A percentile compares a stretch with the other conserved stretches of the same genome.
Evolutionary conservation across 2,329 filamentous ascomycete genomes (phyloP).

Genomic region (Cercospora janseana): DNA sequence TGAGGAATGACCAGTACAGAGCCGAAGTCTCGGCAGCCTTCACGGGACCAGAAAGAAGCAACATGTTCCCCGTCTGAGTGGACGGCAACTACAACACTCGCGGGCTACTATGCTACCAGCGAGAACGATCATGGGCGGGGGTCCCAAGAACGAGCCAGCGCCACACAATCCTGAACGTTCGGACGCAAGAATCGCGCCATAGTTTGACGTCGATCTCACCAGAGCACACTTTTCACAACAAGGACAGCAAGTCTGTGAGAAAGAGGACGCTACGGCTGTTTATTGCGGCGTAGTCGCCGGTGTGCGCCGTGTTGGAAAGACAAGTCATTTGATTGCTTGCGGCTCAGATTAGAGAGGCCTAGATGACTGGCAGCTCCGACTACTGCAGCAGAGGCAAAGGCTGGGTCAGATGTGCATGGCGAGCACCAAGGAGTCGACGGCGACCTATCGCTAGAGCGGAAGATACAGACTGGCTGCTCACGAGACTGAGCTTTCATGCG

Average conservation of each 20-base stretch:
- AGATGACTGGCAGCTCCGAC: slow-evolving; percentile 1
- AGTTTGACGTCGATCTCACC: slow-evolving; percentile 16
- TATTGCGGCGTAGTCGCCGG: slow-evolving; percentile 13
- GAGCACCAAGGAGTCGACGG: slow-evolving; percentile 16
- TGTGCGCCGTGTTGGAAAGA: slow-evolving; percentile 3
- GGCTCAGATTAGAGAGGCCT: slow-evolving; percentile 3
- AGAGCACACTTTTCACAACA: slow-evolving; percentile 14
- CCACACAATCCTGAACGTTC: slow-evolving; percentile 10
- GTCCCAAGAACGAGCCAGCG: slow-evolving; percentile 4
- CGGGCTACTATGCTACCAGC: slow-evolving; percentile 18
- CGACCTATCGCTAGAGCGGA: slow-evolving; percentile 9
- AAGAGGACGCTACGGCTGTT: neutral
- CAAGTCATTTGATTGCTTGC: slow-evolving; percentile 4
- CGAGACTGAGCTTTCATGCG: slow-evolving; percentile 15
- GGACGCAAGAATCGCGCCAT: slow-evolving; percentile 17
- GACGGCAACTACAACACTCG: slow-evolving; percentile 19
- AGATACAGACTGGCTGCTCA: slow-evolving; percentile 2
- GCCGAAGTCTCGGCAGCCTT: slow-evolving; percentile 25
- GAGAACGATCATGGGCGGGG: slow-evolving; percentile 13
- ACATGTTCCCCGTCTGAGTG: slow-evolving; percentile 20
- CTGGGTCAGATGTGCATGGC: slow-evolving; percentile 10
- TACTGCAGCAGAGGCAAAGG: neutral
- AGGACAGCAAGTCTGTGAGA: slow-evolving; percentile 1
- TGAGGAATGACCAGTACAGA: neutral
- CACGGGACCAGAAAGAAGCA: slow-evolving; percentile 8